Base-by-base conservation (phyloP, 2,329 filamentous ascomycete genomes). In the Tolypocladium ovalisporum region DNA sequence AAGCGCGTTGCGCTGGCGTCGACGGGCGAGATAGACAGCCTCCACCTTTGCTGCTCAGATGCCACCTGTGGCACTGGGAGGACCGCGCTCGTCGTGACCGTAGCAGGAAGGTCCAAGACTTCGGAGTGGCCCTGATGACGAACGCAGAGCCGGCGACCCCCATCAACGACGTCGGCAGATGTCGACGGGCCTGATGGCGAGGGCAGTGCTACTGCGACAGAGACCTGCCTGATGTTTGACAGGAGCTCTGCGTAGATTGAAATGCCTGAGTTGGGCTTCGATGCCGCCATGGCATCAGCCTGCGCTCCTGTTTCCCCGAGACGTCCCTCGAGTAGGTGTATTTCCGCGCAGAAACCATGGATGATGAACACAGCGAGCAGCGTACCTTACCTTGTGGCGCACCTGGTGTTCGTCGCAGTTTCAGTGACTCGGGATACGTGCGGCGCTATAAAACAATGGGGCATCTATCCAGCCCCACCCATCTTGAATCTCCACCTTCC, bases 211-310 rank as follows among this genome's bases (percentile, higher is more conserved):
- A 77, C 81, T 54, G 77, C 79, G 27, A 87, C 71, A 5, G 84
- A 85, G 42, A 88, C 75, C 66, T 86, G 83, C 47, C 80, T 76
- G 62, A 88, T 85, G 59, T 87, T 86, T 34, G 79, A 73, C 3
- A 88, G 76, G 1, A 87, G 75, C 70, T 88, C 85, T 6, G 84
- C 84, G 65, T 88, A 87, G 27, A 87, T 75, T 2, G 70, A 64
- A 24, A 73, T 62, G n/a, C 62, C 54, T 3, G 19, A 52, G 52
- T 54, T 52, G 34, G 59, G 22, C 24, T 17, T 39, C 15, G 37
- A 19, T 13, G 56, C 53, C 27, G 59, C 52, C 64, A 67, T 68
- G 55, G 40, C 39, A 15, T 34, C 22, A 5, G 37, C 51, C 42
- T 34, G 17, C 29, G 4, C 35, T 2, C 29, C 19, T 22, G 9